Conservation (phyloP, 2,329 filamentous ascomycete genomes). For the Exophiala alcalophila region DNA sequence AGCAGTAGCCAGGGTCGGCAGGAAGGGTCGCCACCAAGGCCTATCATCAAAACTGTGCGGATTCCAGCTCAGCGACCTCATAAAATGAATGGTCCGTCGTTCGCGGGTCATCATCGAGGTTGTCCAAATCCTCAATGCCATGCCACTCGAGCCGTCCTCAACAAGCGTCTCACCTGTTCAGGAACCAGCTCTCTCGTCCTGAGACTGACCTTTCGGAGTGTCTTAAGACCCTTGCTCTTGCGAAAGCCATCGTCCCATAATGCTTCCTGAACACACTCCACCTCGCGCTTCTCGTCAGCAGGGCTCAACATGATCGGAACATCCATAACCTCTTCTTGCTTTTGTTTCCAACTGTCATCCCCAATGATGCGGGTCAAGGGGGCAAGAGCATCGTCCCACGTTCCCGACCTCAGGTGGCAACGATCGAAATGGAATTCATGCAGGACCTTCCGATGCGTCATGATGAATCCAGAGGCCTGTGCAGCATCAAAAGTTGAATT, state of each 20-base stretch:
- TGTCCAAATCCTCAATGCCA: slow-evolving; percentile 27
- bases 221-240: slow-evolving; percentile 21
- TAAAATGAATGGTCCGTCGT: no score
- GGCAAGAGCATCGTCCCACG: slow-evolving; percentile 79
- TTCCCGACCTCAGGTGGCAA: slow-evolving; percentile 66
- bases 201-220: slow-evolving; percentile 22
- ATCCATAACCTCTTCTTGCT: slow-evolving; percentile 39
- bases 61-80: no score
- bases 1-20: slow-evolving; percentile 25
- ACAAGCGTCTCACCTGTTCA: slow-evolving; percentile 24
- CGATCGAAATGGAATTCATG: slow-evolving; percentile 78
- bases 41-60: background rate
- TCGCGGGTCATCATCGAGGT: no score
- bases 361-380: slow-evolving; percentile 54
- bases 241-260: slow-evolving; percentile 30
- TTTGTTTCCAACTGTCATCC: slow-evolving; percentile 39
- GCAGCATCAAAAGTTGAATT: slow-evolving; percentile 69
- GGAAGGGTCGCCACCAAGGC: background rate
- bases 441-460: slow-evolving; percentile 64
- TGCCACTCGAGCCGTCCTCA: slow-evolving; percentile 22
- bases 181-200: slow-evolving; percentile 26
- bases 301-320: slow-evolving; percentile 40
- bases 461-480: slow-evolving; percentile 68
- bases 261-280: slow-evolving; percentile 31
- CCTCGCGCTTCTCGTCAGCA: slow-evolving; percentile 27